These are phyloP conservation scores for Thymus mandschuricus DNA, from an alignment of 257 asterid species.

Conservation along the genomic window DNA sequence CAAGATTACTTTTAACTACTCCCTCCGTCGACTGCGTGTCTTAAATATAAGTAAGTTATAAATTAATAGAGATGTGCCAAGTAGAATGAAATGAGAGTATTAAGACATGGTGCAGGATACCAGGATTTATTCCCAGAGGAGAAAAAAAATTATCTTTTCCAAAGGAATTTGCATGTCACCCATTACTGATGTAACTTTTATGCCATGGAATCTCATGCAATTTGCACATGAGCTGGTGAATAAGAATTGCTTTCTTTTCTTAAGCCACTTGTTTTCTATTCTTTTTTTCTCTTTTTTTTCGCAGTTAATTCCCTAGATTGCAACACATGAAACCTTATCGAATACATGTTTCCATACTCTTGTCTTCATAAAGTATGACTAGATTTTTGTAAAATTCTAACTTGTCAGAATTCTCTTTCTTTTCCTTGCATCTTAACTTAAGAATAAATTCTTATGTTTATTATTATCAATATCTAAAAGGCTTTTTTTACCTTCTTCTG, in stretches of 20 bases:
- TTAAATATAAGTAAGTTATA: no score
- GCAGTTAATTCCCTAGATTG: conserved; percentile 37
- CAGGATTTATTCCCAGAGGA: conserved; percentile 39
- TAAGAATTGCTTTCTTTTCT: conserved; percentile 6
- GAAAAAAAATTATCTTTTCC: conserved; percentile 24
- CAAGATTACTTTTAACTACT: conserved; percentile 25
- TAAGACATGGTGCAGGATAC: conserved; percentile 40
- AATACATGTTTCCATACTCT: conserved; percentile 38
- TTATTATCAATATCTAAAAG: conserved; percentile 58
- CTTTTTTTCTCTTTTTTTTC: background rate
- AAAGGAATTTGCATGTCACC: conserved; percentile 29
- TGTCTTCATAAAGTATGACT: conserved; percentile 50
- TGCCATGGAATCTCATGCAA: conserved; percentile 51
- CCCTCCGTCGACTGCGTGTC: no score
- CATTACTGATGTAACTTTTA: conserved; percentile 44
- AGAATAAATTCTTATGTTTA: conserved; percentile 66
- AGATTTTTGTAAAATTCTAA: conserved; percentile 41
- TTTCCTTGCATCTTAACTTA: conserved; percentile 51
- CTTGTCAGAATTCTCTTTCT: conserved; percentile 47
- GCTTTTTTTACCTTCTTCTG: conserved; percentile 34
- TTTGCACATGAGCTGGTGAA: conserved; percentile 46
- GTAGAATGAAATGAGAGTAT: background rate
- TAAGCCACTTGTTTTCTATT: background rate
- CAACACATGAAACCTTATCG: conserved; percentile 42
- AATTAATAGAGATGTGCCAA: no score